A percentile compares a stretch with the other conserved stretches of the same genome.
phyloP scores from a whole-genome alignment of 352 stramenopile species.

The Aphanomyces euteiches region DNA sequence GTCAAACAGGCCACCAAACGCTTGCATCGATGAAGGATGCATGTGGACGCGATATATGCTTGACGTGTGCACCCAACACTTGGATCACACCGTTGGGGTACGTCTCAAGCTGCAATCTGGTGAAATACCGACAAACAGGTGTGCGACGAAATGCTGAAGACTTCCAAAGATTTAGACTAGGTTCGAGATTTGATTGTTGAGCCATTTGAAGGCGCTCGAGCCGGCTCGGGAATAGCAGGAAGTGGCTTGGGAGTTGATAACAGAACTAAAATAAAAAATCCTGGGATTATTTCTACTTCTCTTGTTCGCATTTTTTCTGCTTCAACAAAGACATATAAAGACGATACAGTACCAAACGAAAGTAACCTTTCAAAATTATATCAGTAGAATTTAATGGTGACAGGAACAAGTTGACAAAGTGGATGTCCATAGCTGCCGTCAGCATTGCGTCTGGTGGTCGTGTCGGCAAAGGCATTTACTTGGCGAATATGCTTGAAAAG shows the following conservation, averaged over 20 bases:
- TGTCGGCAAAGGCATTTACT: constrained; percentile 42
- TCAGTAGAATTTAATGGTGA: too few species aligned
- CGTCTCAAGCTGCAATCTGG: neutral
- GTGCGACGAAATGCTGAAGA: too few species aligned
- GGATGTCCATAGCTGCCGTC: too few species aligned
- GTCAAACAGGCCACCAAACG: neutral
- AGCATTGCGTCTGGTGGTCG: constrained; percentile 35
- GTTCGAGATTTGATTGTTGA: constrained; percentile 97
- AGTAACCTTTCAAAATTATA: too few species aligned
- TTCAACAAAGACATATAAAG: too few species aligned
- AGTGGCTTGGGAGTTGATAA: constrained; percentile 64
- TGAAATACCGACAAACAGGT: neutral
- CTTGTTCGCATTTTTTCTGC: too few species aligned
- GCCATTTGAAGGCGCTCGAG: constrained; percentile 89
- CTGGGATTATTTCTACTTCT: too few species aligned
- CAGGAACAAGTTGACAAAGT: too few species aligned
- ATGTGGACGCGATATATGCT: constrained; percentile 26
- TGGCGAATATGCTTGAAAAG: constrained; percentile 40
- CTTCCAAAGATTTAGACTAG: constrained; percentile 11
- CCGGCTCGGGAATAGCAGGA: constrained; percentile 39
- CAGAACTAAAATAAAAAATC: too few species aligned
- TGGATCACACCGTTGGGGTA: constrained; percentile 10
- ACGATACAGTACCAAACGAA: too few species aligned
- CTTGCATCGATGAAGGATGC: neutral
- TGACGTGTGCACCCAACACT: constrained; percentile 17